A percentile compares a stretch with the other conserved stretches of the same genome.
phyloP scores from a whole-genome alignment of 2,329 filamentous ascomycete species.

The Hawksworthiomyces lignivorus region DNA sequence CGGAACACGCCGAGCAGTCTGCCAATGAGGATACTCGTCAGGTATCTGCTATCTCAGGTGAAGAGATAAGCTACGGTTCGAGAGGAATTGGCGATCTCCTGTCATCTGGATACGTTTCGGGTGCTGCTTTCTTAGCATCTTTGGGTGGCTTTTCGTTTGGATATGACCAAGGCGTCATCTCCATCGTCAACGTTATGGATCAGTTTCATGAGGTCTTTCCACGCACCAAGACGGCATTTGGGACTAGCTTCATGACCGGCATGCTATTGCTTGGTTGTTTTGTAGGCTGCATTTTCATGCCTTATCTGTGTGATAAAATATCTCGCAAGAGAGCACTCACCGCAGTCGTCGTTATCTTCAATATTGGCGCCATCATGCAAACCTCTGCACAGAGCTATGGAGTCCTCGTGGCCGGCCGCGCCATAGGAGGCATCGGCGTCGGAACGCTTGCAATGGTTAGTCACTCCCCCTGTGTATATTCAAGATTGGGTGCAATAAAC shows the following conservation, averaged over 20 bases:
- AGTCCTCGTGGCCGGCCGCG: conserved; percentile 20
- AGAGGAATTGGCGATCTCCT: too few species aligned
- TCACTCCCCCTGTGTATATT: conserved; percentile 14
- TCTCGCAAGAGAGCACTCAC: conserved; percentile 35
- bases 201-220: conserved; percentile 38
- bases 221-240: conserved; percentile 21
- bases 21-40: too few species aligned
- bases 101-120: too few species aligned
- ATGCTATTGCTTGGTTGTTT: conserved; percentile 35
- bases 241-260: conserved; percentile 33
- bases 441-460: conserved; percentile 29
- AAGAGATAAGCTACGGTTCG: too few species aligned
- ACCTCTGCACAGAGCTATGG: conserved; percentile 21
- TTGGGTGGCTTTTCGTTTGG: conserved; percentile 36
- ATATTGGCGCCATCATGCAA: conserved; percentile 34
- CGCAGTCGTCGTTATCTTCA: conserved; percentile 30
- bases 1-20: too few species aligned
- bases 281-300: conserved; percentile 25
- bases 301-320: conserved; percentile 31
- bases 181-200: conserved; percentile 45
- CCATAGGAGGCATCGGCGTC: conserved; percentile 24
- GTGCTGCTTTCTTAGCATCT: too few species aligned
- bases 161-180: conserved; percentile 18
- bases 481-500: too few species aligned
- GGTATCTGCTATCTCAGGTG: too few species aligned